A percentile compares a stretch with the other conserved stretches of the same genome.
Evolutionary conservation across 805 yeast species (phyloP).

Genomic region (Wilhelminamyces savonicus): DNA sequence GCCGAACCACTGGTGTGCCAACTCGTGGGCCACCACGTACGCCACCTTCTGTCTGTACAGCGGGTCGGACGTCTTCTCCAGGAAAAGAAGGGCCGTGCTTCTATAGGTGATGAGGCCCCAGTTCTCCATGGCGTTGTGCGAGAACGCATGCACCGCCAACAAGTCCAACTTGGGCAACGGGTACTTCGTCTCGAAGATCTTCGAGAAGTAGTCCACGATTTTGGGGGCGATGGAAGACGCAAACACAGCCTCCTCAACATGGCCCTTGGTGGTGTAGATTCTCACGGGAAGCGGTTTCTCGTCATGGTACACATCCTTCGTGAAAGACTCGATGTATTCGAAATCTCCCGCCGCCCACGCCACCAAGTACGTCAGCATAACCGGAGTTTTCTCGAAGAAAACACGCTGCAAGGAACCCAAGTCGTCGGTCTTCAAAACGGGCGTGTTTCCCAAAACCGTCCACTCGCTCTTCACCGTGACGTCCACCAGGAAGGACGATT

Average conservation of each 20-base stretch:
- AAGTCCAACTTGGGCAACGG: slow-evolving; percentile 80
- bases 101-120: slow-evolving; percentile 75
- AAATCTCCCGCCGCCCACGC: slow-evolving; percentile 58
- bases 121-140: slow-evolving; percentile 89
- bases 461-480: slow-evolving; percentile 24
- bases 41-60: slow-evolving; percentile 65
- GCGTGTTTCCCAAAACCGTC: slow-evolving; percentile 46
- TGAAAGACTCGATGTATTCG: slow-evolving; percentile 44
- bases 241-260: slow-evolving; percentile 38
- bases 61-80: slow-evolving; percentile 40
- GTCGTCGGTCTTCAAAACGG: slow-evolving; percentile 17
- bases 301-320: slow-evolving; percentile 29
- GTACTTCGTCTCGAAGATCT: slow-evolving; percentile 46
- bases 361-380: slow-evolving; percentile 50
- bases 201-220: slow-evolving; percentile 44
- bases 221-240: slow-evolving; percentile 44
- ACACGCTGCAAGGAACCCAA: slow-evolving; percentile 14
- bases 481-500: slow-evolving; percentile 49
- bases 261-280: slow-evolving; percentile 48
- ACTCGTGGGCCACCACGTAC: slow-evolving; percentile 78
- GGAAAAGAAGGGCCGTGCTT: slow-evolving; percentile 46
- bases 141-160: slow-evolving; percentile 71
- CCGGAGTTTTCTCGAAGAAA: slow-evolving; percentile 41
- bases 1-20: slow-evolving; percentile 92
- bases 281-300: slow-evolving; percentile 42